Percentiles rank a stretch among this genome's conserved stretches.
Conservation (phyloP, 768 basidiomycete species). For the Auricularia sp. region DNA sequence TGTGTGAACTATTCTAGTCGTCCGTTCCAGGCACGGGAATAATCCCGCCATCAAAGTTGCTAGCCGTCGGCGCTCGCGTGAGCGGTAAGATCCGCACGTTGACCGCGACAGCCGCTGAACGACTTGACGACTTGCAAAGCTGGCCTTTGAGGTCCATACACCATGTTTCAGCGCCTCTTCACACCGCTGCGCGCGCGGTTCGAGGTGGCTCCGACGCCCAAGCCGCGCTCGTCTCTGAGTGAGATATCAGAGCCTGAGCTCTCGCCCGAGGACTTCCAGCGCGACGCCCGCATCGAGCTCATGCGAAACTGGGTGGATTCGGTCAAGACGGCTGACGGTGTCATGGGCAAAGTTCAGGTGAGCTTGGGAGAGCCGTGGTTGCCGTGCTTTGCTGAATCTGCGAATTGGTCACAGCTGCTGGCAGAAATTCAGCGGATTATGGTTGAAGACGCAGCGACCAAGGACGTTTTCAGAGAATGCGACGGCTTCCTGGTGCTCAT, state of each 20-base stretch:
- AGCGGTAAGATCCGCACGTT: not conserved
- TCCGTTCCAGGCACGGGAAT: no score
- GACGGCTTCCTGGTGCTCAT: slow-evolving; percentile 74
- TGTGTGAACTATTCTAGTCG: no score
- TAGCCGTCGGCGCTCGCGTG: no score
- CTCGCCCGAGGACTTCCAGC: slow-evolving; percentile 59
- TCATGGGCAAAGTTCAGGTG: slow-evolving; percentile 45
- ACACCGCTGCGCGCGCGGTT: slow-evolving; percentile 51
- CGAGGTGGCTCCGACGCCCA: slow-evolving; percentile 31
- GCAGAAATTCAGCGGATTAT: slow-evolving; percentile 59
- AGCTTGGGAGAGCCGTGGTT: slow-evolving; percentile 10
- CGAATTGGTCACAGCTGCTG: slow-evolving; percentile 36
- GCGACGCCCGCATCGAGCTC: slow-evolving; percentile 60
- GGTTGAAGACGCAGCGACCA: slow-evolving; percentile 53
- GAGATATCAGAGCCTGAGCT: not conserved
- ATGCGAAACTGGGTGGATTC: slow-evolving; percentile 64
- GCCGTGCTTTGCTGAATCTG: not conserved
- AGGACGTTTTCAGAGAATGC: slow-evolving; percentile 69
- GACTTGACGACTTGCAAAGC: not conserved
- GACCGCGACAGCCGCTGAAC: not conserved
- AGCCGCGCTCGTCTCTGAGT: slow-evolving; percentile 11
- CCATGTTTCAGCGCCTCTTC: slow-evolving; percentile 50
- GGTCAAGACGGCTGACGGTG: slow-evolving; percentile 48
- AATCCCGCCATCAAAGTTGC: no score
- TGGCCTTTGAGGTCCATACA: not conserved